Evolutionary conservation across 2,329 filamentous ascomycete species (phyloP).

Genomic region (Fusarium circinatum): DNA sequence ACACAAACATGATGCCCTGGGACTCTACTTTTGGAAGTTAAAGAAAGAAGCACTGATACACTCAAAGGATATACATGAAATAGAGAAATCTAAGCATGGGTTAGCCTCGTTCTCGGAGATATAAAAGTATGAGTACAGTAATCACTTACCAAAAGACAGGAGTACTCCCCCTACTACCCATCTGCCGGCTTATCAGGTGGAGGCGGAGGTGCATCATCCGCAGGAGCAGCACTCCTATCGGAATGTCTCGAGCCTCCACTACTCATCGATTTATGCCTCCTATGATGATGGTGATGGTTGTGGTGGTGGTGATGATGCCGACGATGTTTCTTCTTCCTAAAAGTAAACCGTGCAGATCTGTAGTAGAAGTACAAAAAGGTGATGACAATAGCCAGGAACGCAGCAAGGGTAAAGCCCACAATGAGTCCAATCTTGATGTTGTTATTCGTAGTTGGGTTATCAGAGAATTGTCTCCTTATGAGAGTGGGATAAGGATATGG

Average conservation of each 20-base stretch:
- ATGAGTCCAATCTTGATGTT: conserved; percentile 57
- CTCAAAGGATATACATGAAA: conserved; percentile 20
- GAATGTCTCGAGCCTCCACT: conserved; percentile 50
- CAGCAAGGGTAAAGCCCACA: conserved; percentile 54
- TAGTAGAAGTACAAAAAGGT: conserved; percentile 56
- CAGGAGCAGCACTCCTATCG: conserved; percentile 32
- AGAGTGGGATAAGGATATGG: not conserved
- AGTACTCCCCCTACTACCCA: not conserved
- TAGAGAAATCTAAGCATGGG: not conserved
- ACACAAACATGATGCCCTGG: not conserved
- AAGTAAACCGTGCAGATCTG: conserved; percentile 49
- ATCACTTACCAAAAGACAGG: not conserved
- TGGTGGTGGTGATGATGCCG: conserved; percentile 2
- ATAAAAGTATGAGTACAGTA: not conserved
- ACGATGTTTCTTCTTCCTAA: conserved; percentile 41
- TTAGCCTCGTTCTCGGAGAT: not conserved
- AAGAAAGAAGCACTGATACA: conserved; percentile 17
- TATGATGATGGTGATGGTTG: conserved; percentile 1
- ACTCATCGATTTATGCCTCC: conserved; percentile 43
- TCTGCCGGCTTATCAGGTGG: conserved; percentile 29
- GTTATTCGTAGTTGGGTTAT: conserved; percentile 45
- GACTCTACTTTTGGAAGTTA: not conserved
- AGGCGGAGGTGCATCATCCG: conserved; percentile 26
- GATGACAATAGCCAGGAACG: conserved; percentile 51
- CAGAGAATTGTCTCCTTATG: conserved; percentile 43